Conservation (phyloP, 768 basidiomycete species). For the Tricholoma matsutake region DNA sequence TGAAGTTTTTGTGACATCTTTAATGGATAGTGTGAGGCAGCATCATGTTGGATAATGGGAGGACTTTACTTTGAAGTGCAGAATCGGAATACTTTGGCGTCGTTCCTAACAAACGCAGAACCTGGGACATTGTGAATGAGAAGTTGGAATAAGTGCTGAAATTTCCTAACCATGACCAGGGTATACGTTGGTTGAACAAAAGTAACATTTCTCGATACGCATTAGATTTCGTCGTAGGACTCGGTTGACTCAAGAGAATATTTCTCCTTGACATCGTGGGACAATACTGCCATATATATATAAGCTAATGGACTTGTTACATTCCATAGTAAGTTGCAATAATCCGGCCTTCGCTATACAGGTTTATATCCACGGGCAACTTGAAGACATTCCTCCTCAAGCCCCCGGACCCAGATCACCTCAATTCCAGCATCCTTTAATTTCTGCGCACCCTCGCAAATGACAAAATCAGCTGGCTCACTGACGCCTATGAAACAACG, state of each 20-base stretch:
- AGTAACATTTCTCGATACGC: conserved; percentile 98
- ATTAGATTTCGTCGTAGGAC: conserved; percentile 39
- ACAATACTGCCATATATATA: background rate
- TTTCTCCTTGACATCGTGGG: conserved; percentile 9
- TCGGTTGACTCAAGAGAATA: conserved; percentile 5
- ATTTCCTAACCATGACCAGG: conserved; percentile 80
- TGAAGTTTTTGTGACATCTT: conserved; percentile 99
- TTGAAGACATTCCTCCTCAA: conserved; percentile 78
- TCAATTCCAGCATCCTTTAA: conserved; percentile 69
- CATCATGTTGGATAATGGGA: background rate
- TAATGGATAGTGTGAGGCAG: background rate
- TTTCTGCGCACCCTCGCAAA: conserved; percentile 81
- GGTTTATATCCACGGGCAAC: conserved; percentile 67
- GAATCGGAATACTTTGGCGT: conserved; percentile 96
- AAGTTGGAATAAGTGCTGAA: background rate
- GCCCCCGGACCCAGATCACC: conserved; percentile 67
- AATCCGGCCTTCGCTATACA: background rate
- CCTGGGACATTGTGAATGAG: conserved; percentile 40
- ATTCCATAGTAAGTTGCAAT: no score
- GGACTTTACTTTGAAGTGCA: conserved; percentile 88
- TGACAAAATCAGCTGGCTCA: conserved; percentile 93
- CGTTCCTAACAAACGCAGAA: conserved; percentile 95
- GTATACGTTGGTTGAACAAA: conserved; percentile 95
- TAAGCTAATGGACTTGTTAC: background rate
- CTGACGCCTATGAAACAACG: conserved; percentile 85